Conservation (phyloP, 208 protist species). For the Strigomonas galati region DNA sequence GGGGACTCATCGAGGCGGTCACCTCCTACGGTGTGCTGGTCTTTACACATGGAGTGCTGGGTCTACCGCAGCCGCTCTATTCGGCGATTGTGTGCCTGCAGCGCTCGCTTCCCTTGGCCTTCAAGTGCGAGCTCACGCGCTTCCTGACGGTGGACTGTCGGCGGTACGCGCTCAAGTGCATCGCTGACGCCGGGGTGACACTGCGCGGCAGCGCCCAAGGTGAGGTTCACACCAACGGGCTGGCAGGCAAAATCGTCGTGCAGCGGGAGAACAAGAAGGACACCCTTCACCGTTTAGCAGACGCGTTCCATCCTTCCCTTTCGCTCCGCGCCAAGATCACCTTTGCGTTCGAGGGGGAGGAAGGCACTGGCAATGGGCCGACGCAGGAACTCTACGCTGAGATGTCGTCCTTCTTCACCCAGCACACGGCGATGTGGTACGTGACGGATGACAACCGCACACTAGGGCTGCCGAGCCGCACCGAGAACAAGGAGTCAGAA, state of each 20-base stretch:
- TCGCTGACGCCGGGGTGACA: conserved; percentile 41
- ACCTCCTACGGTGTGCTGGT: conserved; percentile 33
- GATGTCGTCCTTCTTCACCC: conserved; percentile 46
- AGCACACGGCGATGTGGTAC: conserved; percentile 50
- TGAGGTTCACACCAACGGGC: conserved; percentile 52
- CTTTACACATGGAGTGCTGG: conserved; percentile 48
- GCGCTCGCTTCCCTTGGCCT: conserved; percentile 35
- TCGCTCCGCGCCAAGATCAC: conserved; percentile 64
- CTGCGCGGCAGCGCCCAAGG: conserved; percentile 44
- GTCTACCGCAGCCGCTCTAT: conserved; percentile 39
- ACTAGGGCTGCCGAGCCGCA: conserved; percentile 55
- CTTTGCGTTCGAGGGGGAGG: conserved; percentile 76
- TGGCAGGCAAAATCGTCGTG: conserved; percentile 51
- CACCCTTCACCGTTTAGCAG: conserved; percentile 33
- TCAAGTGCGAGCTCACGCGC: conserved; percentile 55
- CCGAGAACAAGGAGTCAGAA: conserved; percentile 32
- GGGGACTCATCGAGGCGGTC: conserved; percentile 52
- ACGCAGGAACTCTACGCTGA: conserved; percentile 88
- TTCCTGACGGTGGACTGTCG: conserved; percentile 69
- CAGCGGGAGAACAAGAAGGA: conserved; percentile 27
- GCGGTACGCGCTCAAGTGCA: conserved; percentile 60
- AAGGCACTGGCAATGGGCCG: conserved; percentile 79
- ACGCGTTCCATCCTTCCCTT: conserved; percentile 36
- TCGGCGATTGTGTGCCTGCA: conserved; percentile 25
- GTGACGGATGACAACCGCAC: conserved; percentile 42